Base-by-base conservation (phyloP, 2,329 filamentous ascomycete species). In the Talaromyces sp. region DNA sequence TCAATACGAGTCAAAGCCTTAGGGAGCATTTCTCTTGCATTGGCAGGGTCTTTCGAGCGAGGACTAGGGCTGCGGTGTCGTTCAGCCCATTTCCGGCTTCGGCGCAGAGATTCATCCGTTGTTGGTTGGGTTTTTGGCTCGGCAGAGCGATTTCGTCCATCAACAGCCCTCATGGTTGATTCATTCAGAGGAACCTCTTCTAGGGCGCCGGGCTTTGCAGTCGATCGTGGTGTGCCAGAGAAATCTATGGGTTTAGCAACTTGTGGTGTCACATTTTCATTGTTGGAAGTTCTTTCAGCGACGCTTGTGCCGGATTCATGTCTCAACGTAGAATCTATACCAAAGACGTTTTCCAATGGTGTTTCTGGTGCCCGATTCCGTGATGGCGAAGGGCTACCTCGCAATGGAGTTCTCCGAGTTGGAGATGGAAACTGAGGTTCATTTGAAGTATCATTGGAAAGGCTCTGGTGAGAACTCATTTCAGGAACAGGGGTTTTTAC, bases 171-270 rank as follows among this genome's bases (percentile, higher is more conserved):
- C 19, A 57, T 48, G 33, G 56, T 58, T 3, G 72, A 66, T 53
- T 75, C 72, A 51, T 76, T 75, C 10, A 69, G 54, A 1, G 70
- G 65, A n/a, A 75, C 62, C 51, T 75, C 72, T 57, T 73, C 73
- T 37, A 75, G 59, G 4, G 67, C 72, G 47, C 62, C 67, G 10
- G 64, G 52, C 46, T 66, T 70, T 13, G 55, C 50, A 5, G 52
- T 54, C 47, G 59, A 64, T 17, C 58, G 59, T 19, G 65, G 63
- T 1, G 58, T 56, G 14, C 58, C 55, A 33, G 61, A 48, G 11
- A 60, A 37, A 17, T 60, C 59, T 13, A 55, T 49, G 20, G 55
- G 32, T 30, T 63, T 57, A 43, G 47, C 40, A 37, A 54, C 27
- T 27, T 51, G 50, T 40, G 51, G 40, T 36, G 51, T 60, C 24